Evolutionary conservation across 1,284 basidiomycete genomes (phyloP), one percentile per base, ranked within the genome.

Genomic region (Rhodotorula mucilaginosa): DNA sequence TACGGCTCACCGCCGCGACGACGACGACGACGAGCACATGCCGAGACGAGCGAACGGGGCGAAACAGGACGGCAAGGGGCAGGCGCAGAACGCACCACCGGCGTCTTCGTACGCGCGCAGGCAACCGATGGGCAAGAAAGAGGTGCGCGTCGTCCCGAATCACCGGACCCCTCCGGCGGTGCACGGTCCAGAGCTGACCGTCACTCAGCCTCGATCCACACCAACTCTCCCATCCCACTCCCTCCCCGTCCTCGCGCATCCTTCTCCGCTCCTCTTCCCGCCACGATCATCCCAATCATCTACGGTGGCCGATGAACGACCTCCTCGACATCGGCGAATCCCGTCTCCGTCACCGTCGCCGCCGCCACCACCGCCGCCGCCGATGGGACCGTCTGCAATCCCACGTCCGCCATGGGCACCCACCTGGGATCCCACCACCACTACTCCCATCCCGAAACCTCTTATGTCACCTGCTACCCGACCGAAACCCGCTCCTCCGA

Each of bases 121-220:
- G 64, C 26, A 39, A 34, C 64, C 64, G 19, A 65, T 65, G 56
- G 64, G 64, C 4, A 49, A 21, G 46, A 47, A 48, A 46, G 48
- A 58, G 64, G 64, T 65, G 56, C 64, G 64, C 58, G n/a, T 49
- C 46, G 19, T 29, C 29, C 21, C 29, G 15, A 26, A 12, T 3
- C 48, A 49, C 31, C 18, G 29, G 49, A 13, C n/a, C 13, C 19
- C 34, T 23, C 18, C 7, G 18, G 49, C 49, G 49, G 49, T 6
- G 54, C 54, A 29, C 54, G 15, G 26, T 44, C 54, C 16, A 26
- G 54, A 56, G 54, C 54, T 56, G 54, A 56, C 29, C 54, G 29
- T 56, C n/a, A 13, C 47, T 48, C 47, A 29, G 18, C 26, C 59
- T 15, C 26, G 29, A 15, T 13, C 29, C 56, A 21, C 29, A 58